Base-by-base conservation (phyloP, 2,329 filamentous ascomycete species). In the Ceratocystis cacaofunesta region DNA sequence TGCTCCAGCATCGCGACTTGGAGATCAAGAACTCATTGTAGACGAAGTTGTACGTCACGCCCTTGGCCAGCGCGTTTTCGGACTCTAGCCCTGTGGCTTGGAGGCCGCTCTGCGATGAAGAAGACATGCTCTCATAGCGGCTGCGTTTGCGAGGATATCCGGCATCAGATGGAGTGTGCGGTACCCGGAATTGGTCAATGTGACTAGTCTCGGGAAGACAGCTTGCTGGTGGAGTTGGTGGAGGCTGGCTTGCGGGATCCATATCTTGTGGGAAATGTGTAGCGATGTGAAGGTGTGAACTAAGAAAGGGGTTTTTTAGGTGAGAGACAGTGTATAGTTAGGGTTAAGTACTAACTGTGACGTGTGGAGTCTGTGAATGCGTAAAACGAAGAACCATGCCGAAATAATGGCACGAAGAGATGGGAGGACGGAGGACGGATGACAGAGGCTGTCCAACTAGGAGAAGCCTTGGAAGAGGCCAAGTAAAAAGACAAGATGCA, bases 21-120 rank as follows among this genome's bases (percentile, higher is more conserved):
- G 69, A 70, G 19, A 65, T 43, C 17, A 69, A 4, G 61, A 70
- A 68, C 17, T 65, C 63, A 62, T 70, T 70, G 43, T 66, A 57
- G 4, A 70, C 58, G 32, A 70, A 68, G 43, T 69, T 70, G 48
- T 69, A 57, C 48, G 63, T 63, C 15, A 67, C 66, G 36, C 62
- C 61, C 32, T 66, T 44, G 22, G 64, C 57, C 17, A 65, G 5
- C 28, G 30, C 6, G 44, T 46, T 48, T 32, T 65, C 64, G 17
- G 62, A 30, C 5, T 25, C 28, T 48, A 52, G 43, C 58, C 5
- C 25, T 15, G 25, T 28, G 22, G 52, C 52, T 30, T 57, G 52
- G 10, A 57, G 17, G 25, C 52, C 52, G 25, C 25, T 57, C 7
- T 48, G 41, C 48, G 62, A 36, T 10, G 62, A 41, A 5, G 62